Evolutionary conservation across 768 basidiomycete genomes (phyloP).

Genomic region (Collybia mongolica): DNA sequence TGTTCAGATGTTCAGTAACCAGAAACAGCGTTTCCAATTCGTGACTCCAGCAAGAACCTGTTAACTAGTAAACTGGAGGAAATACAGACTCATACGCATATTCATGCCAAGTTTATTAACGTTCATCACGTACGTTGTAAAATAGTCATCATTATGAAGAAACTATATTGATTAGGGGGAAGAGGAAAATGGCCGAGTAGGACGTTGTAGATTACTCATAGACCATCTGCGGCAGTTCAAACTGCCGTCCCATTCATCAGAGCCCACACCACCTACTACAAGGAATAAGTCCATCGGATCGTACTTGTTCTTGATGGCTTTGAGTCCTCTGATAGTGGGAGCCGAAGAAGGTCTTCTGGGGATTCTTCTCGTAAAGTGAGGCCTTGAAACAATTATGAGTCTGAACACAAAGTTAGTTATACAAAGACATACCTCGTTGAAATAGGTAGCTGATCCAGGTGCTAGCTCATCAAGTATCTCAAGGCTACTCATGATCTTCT

Average conservation of each 20-base stretch:
- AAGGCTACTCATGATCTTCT: constrained; percentile 16
- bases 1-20: too few species aligned
- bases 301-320: constrained; percentile 40
- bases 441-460: constrained; percentile 40
- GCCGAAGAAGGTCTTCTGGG: constrained; percentile 43
- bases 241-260: constrained; percentile 43
- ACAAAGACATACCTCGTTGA: constrained; percentile 54
- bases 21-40: too few species aligned
- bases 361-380: constrained; percentile 37
- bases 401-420: constrained; percentile 30
- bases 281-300: constrained; percentile 45
- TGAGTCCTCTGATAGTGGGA: constrained; percentile 35
- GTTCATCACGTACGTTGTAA: too few species aligned
- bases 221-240: constrained; percentile 6
- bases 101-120: too few species aligned
- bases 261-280: constrained; percentile 44
- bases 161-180: too few species aligned
- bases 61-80: too few species aligned
- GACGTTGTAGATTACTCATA: too few species aligned
- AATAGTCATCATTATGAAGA: too few species aligned
- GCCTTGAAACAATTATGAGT: constrained; percentile 26
- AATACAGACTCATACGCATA: too few species aligned
- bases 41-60: too few species aligned
- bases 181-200: too few species aligned
- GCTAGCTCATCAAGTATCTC: constrained; percentile 24